These are phyloP conservation scores for Coprinopsis cinerea DNA, from an alignment of 768 basidiomycete species.

Conservation along the genomic window DNA sequence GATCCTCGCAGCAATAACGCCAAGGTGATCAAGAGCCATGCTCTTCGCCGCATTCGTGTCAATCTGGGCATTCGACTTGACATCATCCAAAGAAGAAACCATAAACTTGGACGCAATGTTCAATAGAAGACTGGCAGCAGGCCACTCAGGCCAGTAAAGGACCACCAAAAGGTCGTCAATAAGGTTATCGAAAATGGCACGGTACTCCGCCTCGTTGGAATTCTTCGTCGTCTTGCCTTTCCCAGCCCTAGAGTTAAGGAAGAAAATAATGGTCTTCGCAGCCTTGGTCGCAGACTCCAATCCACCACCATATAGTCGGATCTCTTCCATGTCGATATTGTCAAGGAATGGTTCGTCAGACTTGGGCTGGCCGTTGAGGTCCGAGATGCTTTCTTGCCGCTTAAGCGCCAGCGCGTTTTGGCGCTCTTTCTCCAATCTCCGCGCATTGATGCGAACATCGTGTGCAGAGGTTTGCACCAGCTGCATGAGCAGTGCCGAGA, in stretches of 20 bases:
- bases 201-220: slow-evolving; percentile 91
- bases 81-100: slow-evolving; percentile 82
- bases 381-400: slow-evolving; percentile 56
- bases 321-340: slow-evolving; percentile 70
- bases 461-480: slow-evolving; percentile 95
- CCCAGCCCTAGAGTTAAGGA: slow-evolving; percentile 67
- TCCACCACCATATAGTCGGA: slow-evolving; percentile 62
- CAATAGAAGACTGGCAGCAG: slow-evolving; percentile 79
- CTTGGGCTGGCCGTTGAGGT: slow-evolving; percentile 24
- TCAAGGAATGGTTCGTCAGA: slow-evolving; percentile 50
- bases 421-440: slow-evolving; percentile 53
- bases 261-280: slow-evolving; percentile 77
- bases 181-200: slow-evolving; percentile 86
- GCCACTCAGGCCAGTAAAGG: slow-evolving; percentile 96
- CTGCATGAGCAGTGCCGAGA: slow-evolving; percentile 88
- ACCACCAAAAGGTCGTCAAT: slow-evolving; percentile 84
- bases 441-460: slow-evolving; percentile 71
- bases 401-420: slow-evolving; percentile 56
- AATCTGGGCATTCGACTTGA: slow-evolving; percentile 55
- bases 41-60: slow-evolving; percentile 86
- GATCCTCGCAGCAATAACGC: slow-evolving; percentile 83
- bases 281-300: slow-evolving; percentile 80
- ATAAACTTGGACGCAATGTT: slow-evolving; percentile 79
- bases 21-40: slow-evolving; percentile 89
- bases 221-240: slow-evolving; percentile 86